Evolutionary conservation across 129 eudicot genomes (phyloP).

Genomic region (Saposhnikovia divaricata): DNA sequence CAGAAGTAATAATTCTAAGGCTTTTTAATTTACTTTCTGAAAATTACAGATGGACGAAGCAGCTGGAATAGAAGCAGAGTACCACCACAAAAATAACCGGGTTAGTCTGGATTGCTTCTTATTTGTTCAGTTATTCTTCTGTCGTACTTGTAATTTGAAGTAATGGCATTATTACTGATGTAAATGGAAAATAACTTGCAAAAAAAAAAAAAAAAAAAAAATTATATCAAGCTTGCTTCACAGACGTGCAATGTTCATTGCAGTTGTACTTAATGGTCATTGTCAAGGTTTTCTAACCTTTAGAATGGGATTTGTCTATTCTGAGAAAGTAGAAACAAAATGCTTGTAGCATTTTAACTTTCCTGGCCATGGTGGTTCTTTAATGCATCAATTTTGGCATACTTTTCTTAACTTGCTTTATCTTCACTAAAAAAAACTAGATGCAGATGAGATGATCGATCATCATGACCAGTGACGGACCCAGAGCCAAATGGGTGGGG

Average conservation of each 20-base stretch:
- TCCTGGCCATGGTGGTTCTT: not conserved
- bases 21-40: not conserved
- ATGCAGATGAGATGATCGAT: not conserved
- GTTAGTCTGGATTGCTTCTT: constrained; percentile 29
- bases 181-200: not conserved
- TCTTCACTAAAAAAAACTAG: not conserved
- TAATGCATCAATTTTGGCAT: not conserved
- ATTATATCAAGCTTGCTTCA: not conserved
- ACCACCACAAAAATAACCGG: constrained; percentile 90
- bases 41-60: constrained; percentile 71
- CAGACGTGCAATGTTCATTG: not conserved
- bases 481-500: no score
- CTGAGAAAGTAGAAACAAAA: not conserved
- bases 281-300: not conserved
- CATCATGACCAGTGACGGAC: not conserved
- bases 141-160: not conserved
- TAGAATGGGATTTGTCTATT: not conserved
- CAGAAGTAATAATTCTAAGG: not conserved
- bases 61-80: constrained; percentile 94
- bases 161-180: not conserved
- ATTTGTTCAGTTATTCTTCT: not conserved
- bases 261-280: not conserved
- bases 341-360: not conserved
- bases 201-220: not conserved
- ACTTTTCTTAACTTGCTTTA: not conserved